Base-by-base conservation (phyloP, 306 rosid species). In the Dalbergia oliveri region DNA sequence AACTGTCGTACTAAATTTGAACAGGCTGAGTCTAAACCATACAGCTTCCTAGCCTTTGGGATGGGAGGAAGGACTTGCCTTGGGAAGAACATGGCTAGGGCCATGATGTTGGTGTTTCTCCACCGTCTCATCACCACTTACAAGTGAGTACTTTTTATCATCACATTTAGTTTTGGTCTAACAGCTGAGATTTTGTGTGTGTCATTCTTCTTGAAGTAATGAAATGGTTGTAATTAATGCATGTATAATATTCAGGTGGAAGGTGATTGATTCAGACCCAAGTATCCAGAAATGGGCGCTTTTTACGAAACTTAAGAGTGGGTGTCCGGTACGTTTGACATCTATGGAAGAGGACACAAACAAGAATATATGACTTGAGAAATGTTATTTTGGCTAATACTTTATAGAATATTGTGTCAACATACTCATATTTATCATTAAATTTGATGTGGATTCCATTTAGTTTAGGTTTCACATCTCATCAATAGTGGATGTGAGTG, bases 11-110 rank as follows among this genome's bases (percentile, higher is more conserved):
- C 14, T 49, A 51, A 68, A 58, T 83, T 65, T 34, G 58, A 62
- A 34, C 85, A 90, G 97, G 92, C 58, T 14, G 92, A 90, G 19
- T 76, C 89, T 76, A 94, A 81, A 69, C 79, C 91, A 11, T 84
- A 88, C 85, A 86, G 92, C 86, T 93, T 95, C 89, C 70, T 93
- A 73, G 97, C 96, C 9, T 93, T 95, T 89, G 99, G 99, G 15
- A 83, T 91, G 90, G 99, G 98, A 84, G 92, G 92, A 76, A 95
- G 98, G 85, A 85, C 88, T 12, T 95, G 99, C 65, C 89, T 93
- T 0, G 99, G 99, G 78, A 90, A 86, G 89, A 89, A 88, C 88
- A 83, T 91, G 92, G 98, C 98, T 61, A 88, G 89, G 79, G 87
- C 92, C 73, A 91, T 95, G 99, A 91, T 91, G 94, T 79, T 91